Percentiles rank a stretch among this genome's conserved stretches.
Conservation (phyloP, 495 filamentous ascomycete species). For the Xanthoparmelia taractica region DNA sequence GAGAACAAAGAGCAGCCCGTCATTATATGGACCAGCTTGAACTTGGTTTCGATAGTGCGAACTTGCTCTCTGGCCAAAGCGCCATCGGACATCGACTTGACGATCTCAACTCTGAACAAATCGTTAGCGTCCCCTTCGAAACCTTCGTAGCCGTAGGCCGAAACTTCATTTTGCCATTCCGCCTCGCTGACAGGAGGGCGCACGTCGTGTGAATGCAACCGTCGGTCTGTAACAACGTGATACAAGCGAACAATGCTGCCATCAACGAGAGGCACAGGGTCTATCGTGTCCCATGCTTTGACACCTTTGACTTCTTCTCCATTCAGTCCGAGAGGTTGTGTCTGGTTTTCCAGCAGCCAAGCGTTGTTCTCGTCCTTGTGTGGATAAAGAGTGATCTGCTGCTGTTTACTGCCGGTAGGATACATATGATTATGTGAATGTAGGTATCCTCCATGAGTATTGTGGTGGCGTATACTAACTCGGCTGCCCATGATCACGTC, state of each 20-base stretch:
- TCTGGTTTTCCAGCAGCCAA: conserved; percentile 90
- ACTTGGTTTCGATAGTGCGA: conserved; percentile 94
- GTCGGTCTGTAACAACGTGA: conserved; percentile 71
- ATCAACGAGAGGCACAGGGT: conserved; percentile 64
- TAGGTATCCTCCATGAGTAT: conserved; percentile 95
- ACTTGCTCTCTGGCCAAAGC: conserved; percentile 73
- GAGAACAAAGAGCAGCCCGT: conserved; percentile 95
- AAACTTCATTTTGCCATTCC: conserved; percentile 98
- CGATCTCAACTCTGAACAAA: conserved; percentile 87
- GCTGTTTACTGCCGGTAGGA: conserved; percentile 92
- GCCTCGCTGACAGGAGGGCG: conserved; percentile 96
- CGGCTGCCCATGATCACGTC: conserved; percentile 86
- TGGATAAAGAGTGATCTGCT: conserved; percentile 95
- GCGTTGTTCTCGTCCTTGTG: conserved; percentile 99
- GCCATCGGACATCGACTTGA: conserved; percentile 80
- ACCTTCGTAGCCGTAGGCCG: conserved; percentile 94
- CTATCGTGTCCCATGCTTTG: conserved; percentile 70
- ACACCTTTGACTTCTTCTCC: conserved; percentile 71
- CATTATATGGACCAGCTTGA: conserved; percentile 90
- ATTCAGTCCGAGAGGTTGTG: conserved; percentile 71
- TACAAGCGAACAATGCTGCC: conserved; percentile 74
- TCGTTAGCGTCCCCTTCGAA: conserved; percentile 97
- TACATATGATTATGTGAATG: conserved; percentile 98
- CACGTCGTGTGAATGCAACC: conserved; percentile 93
- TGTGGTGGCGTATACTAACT: conserved; percentile 79